Evolutionary conservation across 164 flowering plant species (phyloP), one percentile per base, ranked within the genome.

Genomic region (Aristolochia contorta): DNA sequence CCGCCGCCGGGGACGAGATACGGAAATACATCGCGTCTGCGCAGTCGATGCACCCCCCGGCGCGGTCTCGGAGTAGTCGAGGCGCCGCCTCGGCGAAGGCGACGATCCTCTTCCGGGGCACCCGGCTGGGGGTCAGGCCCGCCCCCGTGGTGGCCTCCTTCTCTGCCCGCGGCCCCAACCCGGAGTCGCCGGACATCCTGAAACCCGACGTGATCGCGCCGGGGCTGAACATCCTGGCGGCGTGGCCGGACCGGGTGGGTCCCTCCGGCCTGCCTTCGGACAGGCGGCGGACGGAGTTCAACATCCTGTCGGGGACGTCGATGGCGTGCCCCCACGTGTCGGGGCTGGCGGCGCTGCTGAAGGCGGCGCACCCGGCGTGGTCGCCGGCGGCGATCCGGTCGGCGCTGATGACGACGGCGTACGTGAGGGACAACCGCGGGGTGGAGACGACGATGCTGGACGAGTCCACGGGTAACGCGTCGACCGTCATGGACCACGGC

Each of bases 311-410:
- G 0, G 99, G 99, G 0, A 94, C 99, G 0, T 94, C 97, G 0
- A 94, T 94, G 99, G 91, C 99, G 0, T 91, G 97, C 67, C 99
- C 97, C 2, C 99, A 94, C 65, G 93, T 94, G 4, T 86, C 96
- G 0, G 99, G 99, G 1, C 64, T 94, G 3, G 99, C 88, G 1
- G 97, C 99, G 2, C 51, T 94, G 78, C 43, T 94, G 27, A 94
- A 91, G 71, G 99, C 95, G 4, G 87, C 91, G 0, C 95, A 94
- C 60, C 95, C 95, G 0, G 87, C 76, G 12, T 94, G 99, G 99
- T 80, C 86, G 65, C 96, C 99, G 0, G 95, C 95, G 0, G 93
- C 90, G 0, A 84, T 94, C 8, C 70, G 86, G 49, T 94, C 99
- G 0, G 99, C 97, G 0, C 55, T 94, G 62, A 91, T 87, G 93